These are phyloP conservation scores for Lantana camara DNA, from an alignment of 257 asterid genomes.

Conservation along the genomic window DNA sequence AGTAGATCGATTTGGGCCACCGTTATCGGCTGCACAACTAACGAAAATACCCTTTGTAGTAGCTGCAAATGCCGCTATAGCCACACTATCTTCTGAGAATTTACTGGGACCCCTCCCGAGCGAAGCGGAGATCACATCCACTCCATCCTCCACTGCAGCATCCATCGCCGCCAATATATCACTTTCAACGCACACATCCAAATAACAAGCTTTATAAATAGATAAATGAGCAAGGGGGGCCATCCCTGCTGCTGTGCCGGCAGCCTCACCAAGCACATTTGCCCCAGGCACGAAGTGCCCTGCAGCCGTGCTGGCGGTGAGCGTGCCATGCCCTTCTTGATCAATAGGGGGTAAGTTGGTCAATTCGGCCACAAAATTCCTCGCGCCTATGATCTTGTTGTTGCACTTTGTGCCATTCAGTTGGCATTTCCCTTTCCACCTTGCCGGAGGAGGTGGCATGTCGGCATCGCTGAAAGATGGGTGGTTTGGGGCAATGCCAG, in stretches of 20 bases:
- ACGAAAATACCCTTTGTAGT: constrained; percentile 36
- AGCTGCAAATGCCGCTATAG: constrained; percentile 38
- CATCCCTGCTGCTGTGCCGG: constrained; percentile 38
- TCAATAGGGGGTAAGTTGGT: background rate
- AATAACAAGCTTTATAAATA: constrained; percentile 31
- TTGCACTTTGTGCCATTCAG: constrained; percentile 21
- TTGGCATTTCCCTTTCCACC: constrained; percentile 43
- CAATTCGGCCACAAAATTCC: constrained; percentile 13
- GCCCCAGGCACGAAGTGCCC: constrained; percentile 37
- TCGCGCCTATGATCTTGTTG: constrained; percentile 42
- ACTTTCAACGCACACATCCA: constrained; percentile 16
- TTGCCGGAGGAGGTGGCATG: constrained; percentile 36
- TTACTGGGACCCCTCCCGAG: constrained; percentile 17
- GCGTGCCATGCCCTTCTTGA: constrained; percentile 39
- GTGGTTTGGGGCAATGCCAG: constrained; percentile 28
- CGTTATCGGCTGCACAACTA: constrained; percentile 33
- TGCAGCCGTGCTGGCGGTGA: constrained; percentile 38
- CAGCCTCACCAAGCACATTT: constrained; percentile 28
- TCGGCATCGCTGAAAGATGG: constrained; percentile 30
- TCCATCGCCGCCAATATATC: constrained; percentile 40
- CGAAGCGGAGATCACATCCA: constrained; percentile 38
- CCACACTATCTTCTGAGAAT: constrained; percentile 23
- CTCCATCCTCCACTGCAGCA: constrained; percentile 38
- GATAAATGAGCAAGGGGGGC: constrained; percentile 41
- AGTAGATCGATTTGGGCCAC: constrained; percentile 28